Base-by-base conservation (phyloP, 2,329 filamentous ascomycete genomes). In the Fusarium devonianum region DNA sequence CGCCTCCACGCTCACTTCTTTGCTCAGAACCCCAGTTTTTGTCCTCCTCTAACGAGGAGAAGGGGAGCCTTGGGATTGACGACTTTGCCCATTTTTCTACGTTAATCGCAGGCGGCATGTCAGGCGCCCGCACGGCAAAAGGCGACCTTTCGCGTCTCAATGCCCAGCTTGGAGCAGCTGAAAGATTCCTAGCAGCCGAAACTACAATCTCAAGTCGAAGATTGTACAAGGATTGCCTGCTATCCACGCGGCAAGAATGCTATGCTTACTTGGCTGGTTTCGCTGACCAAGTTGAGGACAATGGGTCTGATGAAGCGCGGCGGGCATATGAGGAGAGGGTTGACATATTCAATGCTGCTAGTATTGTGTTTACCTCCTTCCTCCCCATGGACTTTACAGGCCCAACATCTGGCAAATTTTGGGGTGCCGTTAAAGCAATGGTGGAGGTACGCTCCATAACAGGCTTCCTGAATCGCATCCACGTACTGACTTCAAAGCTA, bases 291-390 rank as follows among this genome's bases (percentile, higher is more conserved):
- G 60, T 67, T 7, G 56, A 68, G 41, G 51, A 65, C 5, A 43
- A 56, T 30, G 62, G 48, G 5, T 55, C 36, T 22, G 66, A 68
- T 55, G 33, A 45, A 37, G 40, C 57, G n/a, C 53, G 63, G 17
- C 56, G 57, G 14, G 44, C 50, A 18, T 68, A 73, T 17, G 69
- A 74, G 17, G 63, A 65, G 8, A 65, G 65, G 2, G 56, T 75
- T 7, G 73, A 74, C 22, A 56, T 78, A 1, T 72, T 75, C 44
- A 77, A 77, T 47, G 68, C 67, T 21, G 70, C 71, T 2, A 71
- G 77, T 25, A 50, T 63, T 2, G 23, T 78, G 1, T 77, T 76
- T 50, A 62, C 63, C 7, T 72, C 78, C 26, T 80, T 78, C 47
- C 62, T 79, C 7, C 75, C 77, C 1, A 26, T 57, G 0, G 48